Conservation (phyloP, 1,284 basidiomycete genomes). For the Austroboletus novae-zelandiae region DNA sequence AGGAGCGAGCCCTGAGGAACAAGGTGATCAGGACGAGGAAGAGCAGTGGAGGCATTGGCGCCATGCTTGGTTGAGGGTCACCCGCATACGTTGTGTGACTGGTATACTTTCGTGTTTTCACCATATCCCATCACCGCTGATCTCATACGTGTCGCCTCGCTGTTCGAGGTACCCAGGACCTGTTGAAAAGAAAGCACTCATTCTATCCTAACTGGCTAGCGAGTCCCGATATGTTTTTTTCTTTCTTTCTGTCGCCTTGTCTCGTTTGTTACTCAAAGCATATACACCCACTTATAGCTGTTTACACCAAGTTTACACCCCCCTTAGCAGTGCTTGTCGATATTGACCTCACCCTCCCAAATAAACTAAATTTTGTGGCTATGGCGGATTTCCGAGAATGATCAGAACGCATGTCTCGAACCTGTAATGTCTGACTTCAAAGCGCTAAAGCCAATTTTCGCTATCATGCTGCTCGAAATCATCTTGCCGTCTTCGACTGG, state of each 20-base stretch:
- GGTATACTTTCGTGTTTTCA: slow-evolving; percentile 24
- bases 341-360: slow-evolving; percentile 1
- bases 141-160: slow-evolving; percentile 18
- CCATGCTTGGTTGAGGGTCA: slow-evolving; percentile 21
- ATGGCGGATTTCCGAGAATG: not conserved
- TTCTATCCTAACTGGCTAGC: slow-evolving; percentile 28
- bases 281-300: slow-evolving; percentile 21
- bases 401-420: not conserved
- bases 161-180: slow-evolving; percentile 26
- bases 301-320: slow-evolving; percentile 1
- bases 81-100: slow-evolving; percentile 4
- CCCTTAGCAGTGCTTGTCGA: not conserved
- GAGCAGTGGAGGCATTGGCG: slow-evolving; percentile 27
- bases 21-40: slow-evolving; percentile 75
- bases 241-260: slow-evolving; percentile 1
- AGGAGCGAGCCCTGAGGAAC: slow-evolving; percentile 74
- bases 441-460: not conserved
- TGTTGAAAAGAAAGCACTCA: slow-evolving; percentile 12
- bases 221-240: slow-evolving; percentile 21
- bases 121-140: slow-evolving; percentile 18
- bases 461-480: too few species aligned
- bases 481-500: not conserved
- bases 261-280: slow-evolving; percentile 22
- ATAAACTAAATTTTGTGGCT: slow-evolving; percentile 20
- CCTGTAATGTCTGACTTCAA: slow-evolving; percentile 1